Evolutionary conservation across 495 filamentous ascomycete species (phyloP).

Genomic region (Podospora conica): DNA sequence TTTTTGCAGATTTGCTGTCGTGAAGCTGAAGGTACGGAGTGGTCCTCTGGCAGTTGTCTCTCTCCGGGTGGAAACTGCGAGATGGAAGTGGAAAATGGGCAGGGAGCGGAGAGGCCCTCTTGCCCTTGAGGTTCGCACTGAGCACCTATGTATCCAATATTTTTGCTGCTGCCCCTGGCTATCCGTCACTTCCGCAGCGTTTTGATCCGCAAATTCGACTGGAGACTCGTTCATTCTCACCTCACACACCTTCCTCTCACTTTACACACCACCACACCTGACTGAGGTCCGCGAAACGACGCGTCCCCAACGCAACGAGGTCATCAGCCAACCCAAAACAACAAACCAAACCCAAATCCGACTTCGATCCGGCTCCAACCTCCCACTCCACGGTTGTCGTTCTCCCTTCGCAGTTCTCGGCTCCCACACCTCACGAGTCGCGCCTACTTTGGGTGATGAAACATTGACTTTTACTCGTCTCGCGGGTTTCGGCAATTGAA

Average conservation of each 20-base stretch:
- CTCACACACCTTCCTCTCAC: not conserved
- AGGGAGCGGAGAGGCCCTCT: not conserved
- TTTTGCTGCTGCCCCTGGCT: not conserved
- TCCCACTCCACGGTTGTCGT: not conserved
- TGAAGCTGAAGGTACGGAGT: too few species aligned
- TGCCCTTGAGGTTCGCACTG: not conserved
- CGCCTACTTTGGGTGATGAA: not conserved
- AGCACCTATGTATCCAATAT: too few species aligned
- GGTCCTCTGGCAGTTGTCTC: not conserved
- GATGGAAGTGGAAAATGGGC: not conserved
- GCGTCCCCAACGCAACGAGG: not conserved
- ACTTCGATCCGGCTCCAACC: not conserved
- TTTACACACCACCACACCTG: not conserved
- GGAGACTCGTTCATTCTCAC: not conserved
- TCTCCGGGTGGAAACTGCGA: not conserved
- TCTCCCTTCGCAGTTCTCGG: too few species aligned
- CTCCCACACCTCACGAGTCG: too few species aligned
- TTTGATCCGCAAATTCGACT: not conserved
- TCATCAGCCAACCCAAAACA: not conserved
- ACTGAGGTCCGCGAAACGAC: not conserved
- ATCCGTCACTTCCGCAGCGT: not conserved
- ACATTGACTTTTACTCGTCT: not conserved
- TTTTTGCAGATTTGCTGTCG: not conserved
- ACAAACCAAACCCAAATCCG: not conserved
- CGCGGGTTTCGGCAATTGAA: not conserved